These are phyloP conservation scores for Podaxis pistillaris DNA, from an alignment of 768 basidiomycete genomes.

Conservation along the genomic window DNA sequence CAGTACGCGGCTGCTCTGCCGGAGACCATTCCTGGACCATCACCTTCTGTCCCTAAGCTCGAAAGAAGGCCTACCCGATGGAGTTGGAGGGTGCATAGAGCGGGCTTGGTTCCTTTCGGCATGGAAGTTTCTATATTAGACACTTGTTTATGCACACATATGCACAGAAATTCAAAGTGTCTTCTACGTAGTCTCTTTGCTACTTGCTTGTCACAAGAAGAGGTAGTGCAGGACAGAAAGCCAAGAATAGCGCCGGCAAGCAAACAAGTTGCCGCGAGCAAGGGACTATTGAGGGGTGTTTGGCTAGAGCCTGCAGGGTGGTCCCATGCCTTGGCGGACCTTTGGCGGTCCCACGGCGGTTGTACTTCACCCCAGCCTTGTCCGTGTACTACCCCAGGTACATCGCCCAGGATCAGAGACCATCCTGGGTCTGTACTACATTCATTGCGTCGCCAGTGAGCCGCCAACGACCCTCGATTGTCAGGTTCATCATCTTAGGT, in stretches of 20 bases:
- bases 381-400: constrained; percentile 30
- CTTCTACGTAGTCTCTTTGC: neutral
- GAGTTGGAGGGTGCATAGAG: neutral
- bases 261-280: neutral
- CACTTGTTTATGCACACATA: neutral
- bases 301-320: neutral
- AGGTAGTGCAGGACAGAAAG: too few species aligned
- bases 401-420: constrained; percentile 31
- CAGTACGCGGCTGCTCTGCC: constrained; percentile 35
- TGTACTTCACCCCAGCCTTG: constrained; percentile 11
- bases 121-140: neutral
- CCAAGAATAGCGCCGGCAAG: neutral
- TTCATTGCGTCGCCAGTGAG: constrained; percentile 10
- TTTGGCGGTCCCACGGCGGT: constrained; percentile 14
- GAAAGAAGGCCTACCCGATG: neutral
- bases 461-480: constrained; percentile 2
- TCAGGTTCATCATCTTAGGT: constrained; percentile 12
- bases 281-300: constrained; percentile 11
- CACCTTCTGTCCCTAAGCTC: constrained; percentile 30
- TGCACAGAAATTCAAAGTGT: neutral
- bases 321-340: constrained; percentile 14
- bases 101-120: neutral
- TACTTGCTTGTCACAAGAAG: too few species aligned
- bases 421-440: constrained; percentile 16
- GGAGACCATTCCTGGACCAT: constrained; percentile 33